Conservation (phyloP, 805 yeast species). For the Starmerella khaoyaiensis region DNA sequence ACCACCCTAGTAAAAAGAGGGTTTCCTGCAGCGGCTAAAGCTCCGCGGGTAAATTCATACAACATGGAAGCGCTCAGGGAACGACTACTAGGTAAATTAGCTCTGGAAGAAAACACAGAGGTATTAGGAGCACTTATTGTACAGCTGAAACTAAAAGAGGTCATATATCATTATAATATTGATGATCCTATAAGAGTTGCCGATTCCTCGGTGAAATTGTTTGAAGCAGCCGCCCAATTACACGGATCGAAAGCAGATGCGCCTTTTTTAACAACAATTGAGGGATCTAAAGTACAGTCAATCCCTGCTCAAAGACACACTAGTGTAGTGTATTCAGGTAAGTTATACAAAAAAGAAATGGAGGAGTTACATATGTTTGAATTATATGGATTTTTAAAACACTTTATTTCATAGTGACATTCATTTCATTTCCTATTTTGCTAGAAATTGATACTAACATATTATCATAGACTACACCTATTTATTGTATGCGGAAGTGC, state of each 20-base stretch:
- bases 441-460: not conserved
- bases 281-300: not conserved
- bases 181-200: constrained; percentile 20
- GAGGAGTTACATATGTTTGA: not conserved
- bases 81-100: constrained; percentile 15
- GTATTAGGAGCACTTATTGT: constrained; percentile 11
- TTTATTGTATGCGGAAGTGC: constrained; percentile 10
- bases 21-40: too few relatives aligned
- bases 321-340: constrained; percentile 18
- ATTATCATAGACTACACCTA: constrained; percentile 10
- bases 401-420: too few relatives aligned
- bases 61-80: not conserved
- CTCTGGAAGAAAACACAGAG: constrained; percentile 5
- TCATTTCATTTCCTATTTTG: not conserved
- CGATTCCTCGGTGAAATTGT: constrained; percentile 4
- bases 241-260: constrained; percentile 1
- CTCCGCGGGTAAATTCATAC: not conserved
- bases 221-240: constrained; percentile 6
- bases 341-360: constrained; percentile 3
- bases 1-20: too few relatives aligned
- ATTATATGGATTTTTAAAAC: not conserved
- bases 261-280: constrained; percentile 6
- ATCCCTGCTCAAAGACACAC: not conserved
- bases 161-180: constrained; percentile 15
- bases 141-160: constrained; percentile 2